A percentile compares a stretch with the other conserved stretches of the same genome.
Evolutionary conservation across 1,139 yeast species (phyloP).

Genomic region (Hyphopichia burtonii): DNA sequence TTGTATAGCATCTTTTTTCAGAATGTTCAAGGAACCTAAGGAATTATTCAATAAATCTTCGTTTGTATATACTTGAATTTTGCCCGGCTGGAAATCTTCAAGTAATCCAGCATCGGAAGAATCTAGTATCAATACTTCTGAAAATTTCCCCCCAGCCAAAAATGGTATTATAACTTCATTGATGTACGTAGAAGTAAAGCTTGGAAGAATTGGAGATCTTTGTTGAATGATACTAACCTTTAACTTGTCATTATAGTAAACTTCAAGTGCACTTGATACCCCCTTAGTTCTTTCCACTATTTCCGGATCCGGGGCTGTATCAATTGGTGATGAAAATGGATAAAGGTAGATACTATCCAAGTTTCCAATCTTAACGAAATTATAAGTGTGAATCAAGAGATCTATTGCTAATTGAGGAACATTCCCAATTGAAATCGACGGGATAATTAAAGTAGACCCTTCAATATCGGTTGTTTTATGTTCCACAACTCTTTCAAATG

Average conservation of each 20-base stretch:
- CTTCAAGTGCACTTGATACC: constrained; percentile 61
- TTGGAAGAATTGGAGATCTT: constrained; percentile 79
- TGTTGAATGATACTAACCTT: constrained; percentile 68
- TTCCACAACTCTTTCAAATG: not conserved
- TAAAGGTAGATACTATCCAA: constrained; percentile 63
- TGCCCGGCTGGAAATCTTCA: constrained; percentile 23
- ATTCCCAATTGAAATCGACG: constrained; percentile 84
- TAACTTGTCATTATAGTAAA: constrained; percentile 39
- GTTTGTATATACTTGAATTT: constrained; percentile 29
- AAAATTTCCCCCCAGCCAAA: constrained; percentile 36
- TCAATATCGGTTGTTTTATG: not conserved
- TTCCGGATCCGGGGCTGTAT: constrained; percentile 22
- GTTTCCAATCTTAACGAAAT: constrained; percentile 49
- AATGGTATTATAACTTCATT: constrained; percentile 54
- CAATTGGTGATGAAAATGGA: constrained; percentile 85
- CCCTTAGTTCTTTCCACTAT: constrained; percentile 24
- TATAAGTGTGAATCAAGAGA: constrained; percentile 63
- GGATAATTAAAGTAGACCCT: constrained; percentile 51
- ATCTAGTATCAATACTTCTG: constrained; percentile 58
- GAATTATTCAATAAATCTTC: constrained; percentile 34
- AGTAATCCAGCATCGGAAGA: constrained; percentile 67
- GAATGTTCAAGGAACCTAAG: constrained; percentile 27
- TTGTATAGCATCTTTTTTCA: constrained; percentile 6
- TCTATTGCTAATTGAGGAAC: constrained; percentile 85
- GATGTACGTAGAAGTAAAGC: constrained; percentile 53